These are phyloP conservation scores for Picea sitchensis DNA, from an alignment of 75 land plant genomes.

Conservation along the genomic window DNA sequence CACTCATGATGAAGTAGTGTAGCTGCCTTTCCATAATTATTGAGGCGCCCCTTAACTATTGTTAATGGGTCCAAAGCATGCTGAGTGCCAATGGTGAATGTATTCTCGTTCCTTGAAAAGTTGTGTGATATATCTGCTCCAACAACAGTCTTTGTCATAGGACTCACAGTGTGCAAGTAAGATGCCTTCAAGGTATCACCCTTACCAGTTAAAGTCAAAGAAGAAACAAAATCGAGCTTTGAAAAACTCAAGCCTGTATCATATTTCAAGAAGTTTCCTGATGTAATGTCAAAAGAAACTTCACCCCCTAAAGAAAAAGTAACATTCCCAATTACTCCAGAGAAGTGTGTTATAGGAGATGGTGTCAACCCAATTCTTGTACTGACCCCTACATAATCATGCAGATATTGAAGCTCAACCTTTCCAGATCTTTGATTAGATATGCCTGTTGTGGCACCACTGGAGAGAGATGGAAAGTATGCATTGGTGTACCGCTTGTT, in stretches of 20 bases:
- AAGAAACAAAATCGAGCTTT: slow-evolving; percentile 14
- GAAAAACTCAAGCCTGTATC: slow-evolving; percentile 51
- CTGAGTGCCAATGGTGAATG: no score
- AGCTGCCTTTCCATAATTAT: no score
- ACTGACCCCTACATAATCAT: slow-evolving; percentile 30
- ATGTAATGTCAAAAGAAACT: slow-evolving; percentile 50
- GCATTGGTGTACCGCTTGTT: slow-evolving; percentile 68
- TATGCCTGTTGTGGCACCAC: slow-evolving; percentile 77
- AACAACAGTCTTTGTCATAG: slow-evolving; percentile 31
- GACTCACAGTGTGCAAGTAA: slow-evolving; percentile 3
- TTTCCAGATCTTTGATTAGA: slow-evolving; percentile 27
- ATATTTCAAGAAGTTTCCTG: slow-evolving; percentile 44
- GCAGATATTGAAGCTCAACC: no score
- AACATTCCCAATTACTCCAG: slow-evolving; percentile 45
- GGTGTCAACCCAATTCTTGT: slow-evolving; percentile 64
- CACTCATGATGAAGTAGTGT: no score
- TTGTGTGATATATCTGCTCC: slow-evolving; percentile 41
- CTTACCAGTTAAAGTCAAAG: no score
- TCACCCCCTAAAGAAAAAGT: slow-evolving; percentile 48
- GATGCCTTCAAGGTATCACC: no score
- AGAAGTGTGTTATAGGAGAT: slow-evolving; percentile 48
- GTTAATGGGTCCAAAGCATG: no score
- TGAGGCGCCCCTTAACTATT: no score
- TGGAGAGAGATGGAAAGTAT: slow-evolving; percentile 78
- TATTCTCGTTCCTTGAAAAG: slow-evolving; percentile 29